Evolutionary conservation across 192 early-diverging fungal species (phyloP), one percentile per base, ranked within the genome.

Genomic region (Diversispora epigaea): DNA sequence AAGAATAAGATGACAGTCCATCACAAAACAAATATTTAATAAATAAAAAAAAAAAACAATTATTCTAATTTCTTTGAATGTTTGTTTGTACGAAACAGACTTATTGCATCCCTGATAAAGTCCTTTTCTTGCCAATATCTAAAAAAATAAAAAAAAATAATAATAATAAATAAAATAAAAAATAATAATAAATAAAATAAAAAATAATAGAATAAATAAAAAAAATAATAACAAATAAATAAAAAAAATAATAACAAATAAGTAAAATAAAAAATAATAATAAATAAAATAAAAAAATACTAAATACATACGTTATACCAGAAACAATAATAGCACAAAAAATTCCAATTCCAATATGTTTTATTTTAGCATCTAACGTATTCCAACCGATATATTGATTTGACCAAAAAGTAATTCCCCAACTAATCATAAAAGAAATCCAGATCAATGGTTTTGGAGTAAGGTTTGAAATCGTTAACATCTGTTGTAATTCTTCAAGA

Each of bases 331-430:
- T 21, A 43, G 75, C 81, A 66, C 77, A 83, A 19, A 85, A 44
- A 50, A 41, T 81, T n/a, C 92, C 92, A 40, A 90, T 75, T 1
- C 71, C 82, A 25, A 92, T 67, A 78, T 91, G 90, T 44, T 78
- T 52, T 1, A 71, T 64, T 76, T 91, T 90, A 43, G 82, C 71
- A 17, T 52, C 63, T 22, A 85, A 55, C 3, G 86, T 76, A 15
- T 78, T 47, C 88, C 88, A 91, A 40, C 90, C 90, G 75, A 92
- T 80, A 4, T 57, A 50, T n/a, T 73, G 73, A 71, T 87, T 83
- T 22, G 87, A 89, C 56, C 61, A 68, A 44, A 55, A 76, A 17
- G 91, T 91, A 8, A 87, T 68, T 8, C 68, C 75, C 84, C 86
- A 93, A 3, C 82, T 77, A 0, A 77, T 66, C 1, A 76, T 77